Evolutionary conservation across 164 flowering plant genomes (phyloP).

Genomic region (Saururus chinensis): DNA sequence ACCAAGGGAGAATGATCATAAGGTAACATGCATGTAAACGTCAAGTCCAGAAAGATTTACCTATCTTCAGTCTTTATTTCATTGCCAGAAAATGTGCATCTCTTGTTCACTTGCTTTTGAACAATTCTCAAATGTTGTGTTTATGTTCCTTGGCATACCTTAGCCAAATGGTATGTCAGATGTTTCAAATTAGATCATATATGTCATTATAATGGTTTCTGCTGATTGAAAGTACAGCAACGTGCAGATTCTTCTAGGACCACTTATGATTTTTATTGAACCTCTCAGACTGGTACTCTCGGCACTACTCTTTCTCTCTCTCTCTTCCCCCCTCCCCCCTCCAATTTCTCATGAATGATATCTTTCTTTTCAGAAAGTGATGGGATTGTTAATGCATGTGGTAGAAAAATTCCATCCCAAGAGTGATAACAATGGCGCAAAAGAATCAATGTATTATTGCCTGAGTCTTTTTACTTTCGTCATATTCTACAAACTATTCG

Average conservation of each 20-base stretch:
- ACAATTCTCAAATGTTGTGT: too few species aligned
- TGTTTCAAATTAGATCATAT: background rate
- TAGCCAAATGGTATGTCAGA: background rate
- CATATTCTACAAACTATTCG: background rate
- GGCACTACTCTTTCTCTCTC: conserved; percentile 2
- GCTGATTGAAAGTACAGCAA: conserved; percentile 5
- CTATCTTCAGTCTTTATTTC: background rate
- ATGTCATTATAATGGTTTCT: background rate
- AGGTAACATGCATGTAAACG: conserved; percentile 20
- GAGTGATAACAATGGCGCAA: background rate
- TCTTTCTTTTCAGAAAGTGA: conserved; percentile 3
- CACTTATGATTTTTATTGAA: background rate
- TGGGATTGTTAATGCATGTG: background rate
- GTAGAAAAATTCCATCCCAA: background rate
- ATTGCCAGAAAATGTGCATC: too few species aligned
- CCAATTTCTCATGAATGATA: background rate
- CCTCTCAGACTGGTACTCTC: background rate
- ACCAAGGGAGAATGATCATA: conserved; percentile 44
- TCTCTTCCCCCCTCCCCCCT: conserved; percentile 4
- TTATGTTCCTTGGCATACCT: too few species aligned
- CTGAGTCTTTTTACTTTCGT: background rate
- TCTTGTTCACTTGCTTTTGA: too few species aligned
- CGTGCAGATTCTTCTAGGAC: conserved; percentile 15
- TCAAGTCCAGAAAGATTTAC: too few species aligned
- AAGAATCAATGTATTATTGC: background rate